These are phyloP conservation scores for Quercus ilex DNA, from an alignment of 306 rosid species.

Conservation along the genomic window DNA sequence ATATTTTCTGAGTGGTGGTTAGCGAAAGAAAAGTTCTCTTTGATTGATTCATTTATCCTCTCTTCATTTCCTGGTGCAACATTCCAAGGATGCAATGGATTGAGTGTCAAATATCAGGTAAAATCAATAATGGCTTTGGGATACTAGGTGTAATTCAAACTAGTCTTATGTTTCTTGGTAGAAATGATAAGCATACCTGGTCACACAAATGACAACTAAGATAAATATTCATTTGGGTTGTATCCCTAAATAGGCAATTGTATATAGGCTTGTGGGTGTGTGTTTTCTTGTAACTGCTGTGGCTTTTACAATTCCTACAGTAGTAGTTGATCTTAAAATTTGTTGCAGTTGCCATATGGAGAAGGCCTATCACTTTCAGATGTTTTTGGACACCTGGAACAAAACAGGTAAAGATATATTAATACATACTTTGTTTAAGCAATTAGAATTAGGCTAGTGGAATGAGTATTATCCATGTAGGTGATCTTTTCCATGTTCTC, in stretches of 20 bases:
- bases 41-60: conserved; percentile 73
- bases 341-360: conserved; percentile 63
- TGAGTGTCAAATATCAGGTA: conserved; percentile 93
- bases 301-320: no score
- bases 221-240: neutral
- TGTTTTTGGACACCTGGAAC: conserved; percentile 84
- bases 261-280: neutral
- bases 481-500: neutral
- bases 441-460: no score
- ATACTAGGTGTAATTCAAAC: neutral
- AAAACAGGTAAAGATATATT: conserved; percentile 52
- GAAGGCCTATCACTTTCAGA: conserved; percentile 80
- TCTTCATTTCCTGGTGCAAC: conserved; percentile 66
- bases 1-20: conserved; percentile 97
- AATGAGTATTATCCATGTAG: no score
- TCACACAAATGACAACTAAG: neutral
- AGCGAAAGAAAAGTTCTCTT: conserved; percentile 73
- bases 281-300: neutral
- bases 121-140: neutral
- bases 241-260: neutral
- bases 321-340: conserved; percentile 2
- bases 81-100: conserved; percentile 76
- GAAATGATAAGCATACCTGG: neutral
- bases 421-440: neutral
- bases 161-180: neutral